Base-by-base conservation (phyloP, 805 yeast genomes). In the Candida manassasensis region DNA sequence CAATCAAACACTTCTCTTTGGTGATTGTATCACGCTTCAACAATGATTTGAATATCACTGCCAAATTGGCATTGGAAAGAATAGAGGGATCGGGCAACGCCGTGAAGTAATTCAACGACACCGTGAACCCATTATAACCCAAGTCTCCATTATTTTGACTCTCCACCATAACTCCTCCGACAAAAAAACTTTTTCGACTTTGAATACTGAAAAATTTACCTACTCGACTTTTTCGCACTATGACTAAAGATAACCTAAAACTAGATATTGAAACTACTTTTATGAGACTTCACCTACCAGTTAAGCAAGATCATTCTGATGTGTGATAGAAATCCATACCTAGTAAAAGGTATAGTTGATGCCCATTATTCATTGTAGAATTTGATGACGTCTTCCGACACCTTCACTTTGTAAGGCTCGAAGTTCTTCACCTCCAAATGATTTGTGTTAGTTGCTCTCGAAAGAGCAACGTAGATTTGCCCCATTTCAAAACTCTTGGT, bases 11-110 rank as follows among this genome's bases (percentile, higher is more conserved):
- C 52, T 81, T 84, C 47, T 86, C 95, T 50, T 80, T 84, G 0
- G 97, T 90, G n/a, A 77, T 79, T 5, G 81, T 73, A 49, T 88
- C 95, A 50, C 83, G 76, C 57, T 88, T 89, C 53, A 82, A 53
- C 33, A 89, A 57, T 7, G 84, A 76, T 52, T 84, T 88, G 65
- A 88, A 82, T n/a, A 79, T 64, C 8, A 88, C 63, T 28, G 73
- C 72, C 37, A 83, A 55, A 30, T 71, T 71, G 6, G 84, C 76
- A 32, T 56, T 55, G 9, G 38, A 22, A 17, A 67, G 40, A 4
- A 34, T 28, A 10, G 53, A 47, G 3, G 55, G 48, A 45, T 86
- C 90, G 1, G 95, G 95, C 4, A 80, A 56, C 3, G 93, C 94
- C 10, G 83, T 77, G 42, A 86, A 73, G 55, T 84, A 88, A 51